Base-by-base conservation (phyloP, 306 rosid species). In the Glycine latifolia region DNA sequence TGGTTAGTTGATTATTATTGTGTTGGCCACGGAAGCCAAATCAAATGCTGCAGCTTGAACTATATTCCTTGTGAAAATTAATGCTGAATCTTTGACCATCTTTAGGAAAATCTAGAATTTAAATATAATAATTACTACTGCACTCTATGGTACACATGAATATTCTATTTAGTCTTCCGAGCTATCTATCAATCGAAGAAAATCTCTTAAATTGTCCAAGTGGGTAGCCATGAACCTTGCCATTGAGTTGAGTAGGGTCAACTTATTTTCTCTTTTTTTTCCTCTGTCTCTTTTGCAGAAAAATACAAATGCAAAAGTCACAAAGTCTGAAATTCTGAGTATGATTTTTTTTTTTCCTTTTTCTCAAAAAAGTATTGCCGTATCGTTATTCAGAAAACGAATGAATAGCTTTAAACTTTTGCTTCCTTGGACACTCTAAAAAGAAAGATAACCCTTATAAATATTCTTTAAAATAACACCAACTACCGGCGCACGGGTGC, bases 401-500 rank as follows among this genome's bases (percentile, higher is more conserved):
- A 75, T 65, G 48, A 70, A 68, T 75, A 60, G 14, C 16, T 43
- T 68, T 44, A 15, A 80, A 12, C 75, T 84, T 79, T 80, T 85
- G 85, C 14, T 33, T 76, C 10, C 58, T 75, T 74, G 78, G 76
- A 54, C 43, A 46, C 65, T 16, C 71, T 56, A 11, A 69, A 69
- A 66, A 74, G 82, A 54, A 83, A 71, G 85, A 79, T 82, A 62
- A 14, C 39, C 66, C 20, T 65, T 75, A 75, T 71, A 47, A 55
- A 50, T 62, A 78, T 54, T 65, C 41, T 67, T 69, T 47, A 10
- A 31, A 66, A 75, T 56, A 56, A 81, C 46, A 41, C 74, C 78
- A 74, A 49, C 84, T 17, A 70, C 63, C 52, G 49, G 49, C 81
- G 83, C 90, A 82, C 90, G 86, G 47, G 88, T 75, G 83, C 83